Base-by-base conservation (phyloP, 495 filamentous ascomycete genomes). In the Aspergillus nidulans region DNA sequence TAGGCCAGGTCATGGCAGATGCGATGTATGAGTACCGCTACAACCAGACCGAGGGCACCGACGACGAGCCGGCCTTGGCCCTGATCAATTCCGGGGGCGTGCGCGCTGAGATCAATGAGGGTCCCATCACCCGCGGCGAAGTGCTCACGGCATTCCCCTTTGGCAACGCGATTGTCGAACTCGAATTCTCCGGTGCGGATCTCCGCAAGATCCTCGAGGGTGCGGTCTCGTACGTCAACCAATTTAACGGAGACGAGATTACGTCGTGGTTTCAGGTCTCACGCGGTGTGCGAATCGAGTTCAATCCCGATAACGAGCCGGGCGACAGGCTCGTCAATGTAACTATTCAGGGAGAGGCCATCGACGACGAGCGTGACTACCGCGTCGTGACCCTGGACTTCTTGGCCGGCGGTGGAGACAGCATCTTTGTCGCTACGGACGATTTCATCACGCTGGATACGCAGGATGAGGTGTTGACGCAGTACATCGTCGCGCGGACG, bases 131-230 rank as follows among this genome's bases (percentile, higher is more conserved):
- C 16, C 46, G 46, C 9, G 46, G 46, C 4, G 46, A 49, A 21
- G 46, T 49, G 6, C 46, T 49, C 4, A 49, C 46, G 16, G 46
- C 46, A 21, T 49, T 49, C 46, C 46, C 46, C 30, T 49, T 49
- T 13, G 46, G 46, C 28, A 49, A 49, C 46, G 46, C 46, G 16
- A 49, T 49, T 23, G 46, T 49, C 30, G 28, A 49, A 30, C 46
- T 49, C 12, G 18, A 21, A 20, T 49, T 38, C 28, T 49, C 46
- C 9, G 46, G 46, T 3, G 25, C n/a, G 28, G 46, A 49, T 38
- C 46, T 49, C 7, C 46, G 46, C 18, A 49, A 26, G 18, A 13
- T 38, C 16, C 30, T 49, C 6, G 46, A 49, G 9, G 46, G 46
- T 18, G 46, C 46, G 6, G 46, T 49, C 8, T 49, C 46, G 16